phyloP scores from a whole-genome alignment of 768 basidiomycete species.

The Tubosaeta sp. region DNA sequence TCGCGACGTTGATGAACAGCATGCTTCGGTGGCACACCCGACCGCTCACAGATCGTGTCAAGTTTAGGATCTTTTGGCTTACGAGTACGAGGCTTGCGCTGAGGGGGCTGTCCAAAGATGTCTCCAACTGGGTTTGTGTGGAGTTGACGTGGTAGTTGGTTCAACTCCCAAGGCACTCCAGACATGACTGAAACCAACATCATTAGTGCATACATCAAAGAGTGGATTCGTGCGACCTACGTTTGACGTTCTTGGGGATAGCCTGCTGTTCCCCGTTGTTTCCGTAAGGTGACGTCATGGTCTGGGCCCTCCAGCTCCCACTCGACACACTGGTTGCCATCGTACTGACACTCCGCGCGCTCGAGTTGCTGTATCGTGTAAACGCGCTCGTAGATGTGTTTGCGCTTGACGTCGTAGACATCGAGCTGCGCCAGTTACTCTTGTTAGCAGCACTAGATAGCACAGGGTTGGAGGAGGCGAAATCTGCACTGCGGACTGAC shows the following conservation, averaged over 20 bases:
- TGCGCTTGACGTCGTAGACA: constrained; percentile 64
- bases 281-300: constrained; percentile 14
- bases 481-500: constrained; percentile 48
- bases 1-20: constrained; percentile 49
- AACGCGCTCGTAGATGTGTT: constrained; percentile 69
- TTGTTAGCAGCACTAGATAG: constrained; percentile 41
- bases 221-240: constrained; percentile 40
- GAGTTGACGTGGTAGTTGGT: constrained; percentile 63
- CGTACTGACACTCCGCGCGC: constrained; percentile 70
- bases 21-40: constrained; percentile 40
- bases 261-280: constrained; percentile 24
- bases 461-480: constrained; percentile 57
- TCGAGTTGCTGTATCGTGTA: constrained; percentile 70
- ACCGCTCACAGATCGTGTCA: constrained; percentile 74
- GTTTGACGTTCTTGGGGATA: constrained; percentile 73
- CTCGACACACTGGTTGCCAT: constrained; percentile 77
- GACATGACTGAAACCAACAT: constrained; percentile 51
- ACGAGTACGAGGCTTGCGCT: constrained; percentile 62
- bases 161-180: constrained; percentile 74
- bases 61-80: constrained; percentile 64
- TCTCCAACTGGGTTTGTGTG: constrained; percentile 59
- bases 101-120: constrained; percentile 51
- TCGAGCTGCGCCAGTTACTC: constrained; percentile 73
- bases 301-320: constrained; percentile 63
- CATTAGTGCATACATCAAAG: neutral